Evolutionary conservation across 2,329 filamentous ascomycete genomes (phyloP).

Genomic region (Fusarium clavum): DNA sequence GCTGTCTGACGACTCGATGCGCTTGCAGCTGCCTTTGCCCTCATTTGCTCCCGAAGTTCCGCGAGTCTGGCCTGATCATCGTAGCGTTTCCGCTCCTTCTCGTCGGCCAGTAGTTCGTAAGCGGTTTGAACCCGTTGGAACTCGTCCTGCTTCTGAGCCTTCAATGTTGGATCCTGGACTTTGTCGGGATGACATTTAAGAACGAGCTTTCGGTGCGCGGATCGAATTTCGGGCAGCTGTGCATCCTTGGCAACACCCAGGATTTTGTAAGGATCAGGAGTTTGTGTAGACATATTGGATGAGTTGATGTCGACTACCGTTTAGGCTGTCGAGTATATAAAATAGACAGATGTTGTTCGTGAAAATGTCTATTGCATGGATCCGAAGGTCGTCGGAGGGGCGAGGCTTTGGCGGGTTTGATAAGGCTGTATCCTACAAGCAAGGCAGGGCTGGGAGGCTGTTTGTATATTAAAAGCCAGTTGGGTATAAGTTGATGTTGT

Average conservation of each 20-base stretch:
- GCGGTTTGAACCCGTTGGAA: constrained; percentile 94
- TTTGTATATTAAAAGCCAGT: constrained; percentile 42
- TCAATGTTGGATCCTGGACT: constrained; percentile 80
- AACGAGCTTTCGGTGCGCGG: constrained; percentile 85
- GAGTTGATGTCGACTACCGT: constrained; percentile 24
- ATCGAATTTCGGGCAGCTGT: constrained; percentile 76
- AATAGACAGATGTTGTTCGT: constrained; percentile 14
- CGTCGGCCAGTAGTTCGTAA: constrained; percentile 89
- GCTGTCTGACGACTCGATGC: constrained; percentile 24
- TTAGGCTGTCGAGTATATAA: constrained; percentile 34
- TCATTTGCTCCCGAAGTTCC: constrained; percentile 69
- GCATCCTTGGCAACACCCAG: constrained; percentile 81
- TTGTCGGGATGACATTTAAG: constrained; percentile 94
- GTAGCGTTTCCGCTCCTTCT: constrained; percentile 77
- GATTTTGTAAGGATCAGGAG: constrained; percentile 81
- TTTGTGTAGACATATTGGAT: constrained; percentile 60
- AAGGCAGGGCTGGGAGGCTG: constrained; percentile 40
- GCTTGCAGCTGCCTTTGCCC: constrained; percentile 51
- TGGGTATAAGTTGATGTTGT: constrained; percentile 36
- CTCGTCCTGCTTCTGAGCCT: constrained; percentile 82
- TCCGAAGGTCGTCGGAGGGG: constrained; percentile 38
- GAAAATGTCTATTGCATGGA: constrained; percentile 43
- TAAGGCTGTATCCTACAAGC: constrained; percentile 42
- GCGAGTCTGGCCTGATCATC: constrained; percentile 79
- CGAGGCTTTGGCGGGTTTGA: constrained; percentile 37